Base-by-base conservation (phyloP, 352 stramenopile species). In the Sclerospora graminicola region DNA sequence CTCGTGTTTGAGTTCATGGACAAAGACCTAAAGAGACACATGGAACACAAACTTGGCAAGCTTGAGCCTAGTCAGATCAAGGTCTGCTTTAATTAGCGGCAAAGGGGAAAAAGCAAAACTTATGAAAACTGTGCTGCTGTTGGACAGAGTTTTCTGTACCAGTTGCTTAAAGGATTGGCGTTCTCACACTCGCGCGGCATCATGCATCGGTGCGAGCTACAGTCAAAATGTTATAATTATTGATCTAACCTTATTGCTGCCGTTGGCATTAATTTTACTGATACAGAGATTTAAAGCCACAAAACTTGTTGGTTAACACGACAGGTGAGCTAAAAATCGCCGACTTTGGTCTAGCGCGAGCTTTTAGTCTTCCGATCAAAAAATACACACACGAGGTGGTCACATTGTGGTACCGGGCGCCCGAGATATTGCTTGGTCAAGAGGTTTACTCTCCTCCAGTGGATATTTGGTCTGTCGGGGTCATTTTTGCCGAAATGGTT, bases 1-100 rank as follows among this genome's bases (percentile, higher is more conserved):
- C 79, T 99, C 23, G 95, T 99, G 4, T 99, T 99, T 58, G 96
- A 99, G 81, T 98, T 98, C 54, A 92, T 99, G 47, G 96, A 99
- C 60, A 89, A 95, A 35, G 95, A 99, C 63, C 74, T 99, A 19
- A 98, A 99, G 68, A 81, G 76, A 18, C 94, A 84, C 63, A 96
- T 98, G 84, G 92, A 98, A 68, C 69, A 86, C 51, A 86, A 78
- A 23, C 59, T 88, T 11, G 73, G 73, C 19, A 69, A 57, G 27
- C 51, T 91, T 14, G 76, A 89, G 30, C 48, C 55, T 0, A 32
- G 53, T 18, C 64, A 83, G 24, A 69, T 84, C 53, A 91, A 91
- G 54, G 77, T 78, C 5, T 43, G 23, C 23, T 33, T 1, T 14
- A 5, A 8, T 15, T 42, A 21, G 6, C 13, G 19, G 2, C n/a